Percentiles rank a stretch among this genome's conserved stretches.
Evolutionary conservation across 2,329 filamentous ascomycete genomes (phyloP).

Genomic region (Zymoseptoria passerinii): DNA sequence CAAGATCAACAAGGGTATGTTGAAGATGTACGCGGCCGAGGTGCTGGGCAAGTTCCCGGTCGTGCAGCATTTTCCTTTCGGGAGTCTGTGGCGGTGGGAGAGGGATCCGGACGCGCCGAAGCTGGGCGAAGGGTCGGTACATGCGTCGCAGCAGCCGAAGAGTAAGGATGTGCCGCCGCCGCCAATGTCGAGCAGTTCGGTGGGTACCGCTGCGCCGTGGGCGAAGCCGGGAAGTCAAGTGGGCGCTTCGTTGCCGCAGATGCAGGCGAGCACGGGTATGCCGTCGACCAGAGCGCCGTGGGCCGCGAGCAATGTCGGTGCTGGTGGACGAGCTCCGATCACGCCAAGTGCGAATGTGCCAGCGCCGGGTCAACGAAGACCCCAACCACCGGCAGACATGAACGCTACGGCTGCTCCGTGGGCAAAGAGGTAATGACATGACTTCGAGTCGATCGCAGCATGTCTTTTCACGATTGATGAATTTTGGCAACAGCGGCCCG

Average conservation of each 20-base stretch:
- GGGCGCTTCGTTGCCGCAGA: slow-evolving; percentile 13
- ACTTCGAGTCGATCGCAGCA: not conserved
- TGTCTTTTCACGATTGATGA: not conserved
- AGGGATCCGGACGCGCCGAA: slow-evolving; percentile 30
- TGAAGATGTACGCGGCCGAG: slow-evolving; percentile 98
- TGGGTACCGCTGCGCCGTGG: slow-evolving; percentile 24
- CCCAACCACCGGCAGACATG: not conserved
- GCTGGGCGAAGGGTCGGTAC: slow-evolving; percentile 13
- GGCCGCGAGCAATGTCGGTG: slow-evolving; percentile 1
- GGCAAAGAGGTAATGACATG: not conserved
- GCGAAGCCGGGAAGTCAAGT: slow-evolving; percentile 9
- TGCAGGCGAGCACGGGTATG: slow-evolving; percentile 22
- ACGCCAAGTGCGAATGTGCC: not conserved
- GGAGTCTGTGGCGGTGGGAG: slow-evolving; percentile 43
- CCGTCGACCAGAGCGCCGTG: slow-evolving; percentile 25
- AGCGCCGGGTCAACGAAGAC: not conserved
- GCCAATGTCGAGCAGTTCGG: not conserved
- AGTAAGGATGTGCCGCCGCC: slow-evolving; percentile 18
- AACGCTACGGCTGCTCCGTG: slow-evolving; percentile 3
- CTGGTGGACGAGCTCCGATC: not conserved
- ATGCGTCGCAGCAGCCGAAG: slow-evolving; percentile 26
- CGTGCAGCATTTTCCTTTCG: slow-evolving; percentile 74
- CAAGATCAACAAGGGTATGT: slow-evolving; percentile 95
- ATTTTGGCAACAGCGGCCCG: not conserved
- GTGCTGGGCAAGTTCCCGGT: slow-evolving; percentile 95